Evolutionary conservation across 2,329 filamentous ascomycete species (phyloP).

Genomic region (Geosmithia putterillii): DNA sequence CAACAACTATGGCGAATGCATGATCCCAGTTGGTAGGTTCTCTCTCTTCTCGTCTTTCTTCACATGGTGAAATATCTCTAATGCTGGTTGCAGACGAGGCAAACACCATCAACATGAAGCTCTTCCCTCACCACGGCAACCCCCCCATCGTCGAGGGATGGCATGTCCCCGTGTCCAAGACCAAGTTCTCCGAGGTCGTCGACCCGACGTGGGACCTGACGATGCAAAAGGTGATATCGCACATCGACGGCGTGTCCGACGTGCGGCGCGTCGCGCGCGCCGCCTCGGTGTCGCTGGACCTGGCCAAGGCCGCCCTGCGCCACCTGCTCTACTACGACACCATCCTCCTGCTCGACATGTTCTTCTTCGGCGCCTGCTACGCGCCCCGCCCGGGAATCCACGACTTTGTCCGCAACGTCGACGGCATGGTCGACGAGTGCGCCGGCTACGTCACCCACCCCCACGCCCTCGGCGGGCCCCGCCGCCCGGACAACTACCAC

Average conservation of each 20-base stretch:
- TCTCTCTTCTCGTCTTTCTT: not conserved
- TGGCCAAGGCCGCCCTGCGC: constrained; percentile 75
- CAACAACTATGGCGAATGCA: constrained; percentile 96
- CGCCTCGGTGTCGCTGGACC: constrained; percentile 74
- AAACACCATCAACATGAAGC: constrained; percentile 92
- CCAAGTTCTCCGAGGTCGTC: constrained; percentile 51
- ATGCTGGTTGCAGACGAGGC: constrained; percentile 55
- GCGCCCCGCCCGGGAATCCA: constrained; percentile 67
- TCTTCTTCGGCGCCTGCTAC: constrained; percentile 88
- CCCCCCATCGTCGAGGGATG: constrained; percentile 71
- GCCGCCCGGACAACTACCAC: constrained; percentile 42
- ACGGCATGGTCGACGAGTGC: constrained; percentile 75
- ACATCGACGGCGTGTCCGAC: constrained; percentile 85
- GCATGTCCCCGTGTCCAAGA: constrained; percentile 77
- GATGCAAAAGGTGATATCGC: constrained; percentile 64
- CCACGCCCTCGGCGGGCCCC: too few relatives aligned
- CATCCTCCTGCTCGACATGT: constrained; percentile 82
- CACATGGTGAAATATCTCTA: not conserved
- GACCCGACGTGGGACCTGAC: constrained; percentile 65
- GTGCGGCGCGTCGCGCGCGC: constrained; percentile 75
- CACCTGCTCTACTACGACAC: constrained; percentile 92
- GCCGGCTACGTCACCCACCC: constrained; percentile 60
- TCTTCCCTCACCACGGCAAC: constrained; percentile 71
- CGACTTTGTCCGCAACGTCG: constrained; percentile 64
- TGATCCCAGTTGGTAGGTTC: constrained; percentile 80